Conservation (phyloP, 2,329 filamentous ascomycete genomes). For the Phymatotrichopsis omnivora region DNA sequence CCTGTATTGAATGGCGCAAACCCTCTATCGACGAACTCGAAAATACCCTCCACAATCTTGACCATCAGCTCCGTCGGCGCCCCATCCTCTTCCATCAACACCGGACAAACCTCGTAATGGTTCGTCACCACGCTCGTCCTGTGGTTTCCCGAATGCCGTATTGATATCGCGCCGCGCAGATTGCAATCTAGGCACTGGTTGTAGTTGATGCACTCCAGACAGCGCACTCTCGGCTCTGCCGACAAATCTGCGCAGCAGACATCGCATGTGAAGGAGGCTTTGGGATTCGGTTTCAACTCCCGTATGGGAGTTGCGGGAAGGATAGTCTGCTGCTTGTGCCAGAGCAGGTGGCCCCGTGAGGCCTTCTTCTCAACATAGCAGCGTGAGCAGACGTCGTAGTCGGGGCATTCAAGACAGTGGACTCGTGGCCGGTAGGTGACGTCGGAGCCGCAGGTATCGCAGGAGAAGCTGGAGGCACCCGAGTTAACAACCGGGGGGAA, state of each 20-base stretch:
- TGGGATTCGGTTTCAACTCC: neutral
- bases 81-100: conserved; percentile 7
- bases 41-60: conserved; percentile 15
- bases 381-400: conserved; percentile 10
- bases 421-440: conserved; percentile 7
- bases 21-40: conserved; percentile 15
- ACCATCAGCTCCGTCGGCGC: conserved; percentile 10
- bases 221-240: conserved; percentile 3
- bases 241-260: conserved; percentile 2
- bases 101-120: neutral
- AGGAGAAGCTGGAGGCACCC: neutral
- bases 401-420: conserved; percentile 10
- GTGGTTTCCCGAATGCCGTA: conserved; percentile 5
- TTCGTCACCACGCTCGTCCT: conserved; percentile 11
- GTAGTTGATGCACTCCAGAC: conserved; percentile 6
- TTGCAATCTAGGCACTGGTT: conserved; percentile 18
- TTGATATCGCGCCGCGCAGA: conserved; percentile 1
- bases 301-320: neutral
- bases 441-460: conserved; percentile 2
- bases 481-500: neutral
- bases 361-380: conserved; percentile 3
- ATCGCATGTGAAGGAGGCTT: neutral
- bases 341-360: conserved; percentile 1
- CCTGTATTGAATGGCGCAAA: conserved; percentile 7
- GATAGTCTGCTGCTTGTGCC: conserved; percentile 10